Evolutionary conservation across 495 filamentous ascomycete species (phyloP), one percentile per base, ranked within the genome.

Genomic region (Hyaloscypha finlandica): DNA sequence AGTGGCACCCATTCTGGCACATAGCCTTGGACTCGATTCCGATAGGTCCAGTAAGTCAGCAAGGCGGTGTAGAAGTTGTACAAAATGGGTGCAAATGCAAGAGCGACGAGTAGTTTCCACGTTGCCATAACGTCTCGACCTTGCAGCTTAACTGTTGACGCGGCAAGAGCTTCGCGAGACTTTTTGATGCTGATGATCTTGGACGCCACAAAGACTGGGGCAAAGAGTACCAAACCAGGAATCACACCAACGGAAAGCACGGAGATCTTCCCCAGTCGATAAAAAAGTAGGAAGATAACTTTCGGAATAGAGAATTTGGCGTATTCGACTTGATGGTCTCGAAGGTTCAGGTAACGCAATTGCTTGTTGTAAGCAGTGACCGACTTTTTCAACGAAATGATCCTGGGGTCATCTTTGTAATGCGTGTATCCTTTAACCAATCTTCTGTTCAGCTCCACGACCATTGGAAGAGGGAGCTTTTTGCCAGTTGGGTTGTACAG

Each of bases 61-160:
- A 89, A 62, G 33, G 84, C 77, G 6, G 91, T 90, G 77, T 97
- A 97, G 45, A 87, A 82, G 63, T 89, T 88, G 76, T 98, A 97
- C 4, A 97, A 81, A 6, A 92, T 79, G 0, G 95, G 95, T 8
- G 94, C 92, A 71, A 99, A 88, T 16, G 88, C 93, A 73, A 98
- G 82, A 35, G 94, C 87, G 30, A 98, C 94, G 9, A 99, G 88
- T 14, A 99, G 84, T 76, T 99, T 99, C 95, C 95, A 99, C 0
- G 95, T 98, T 0, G 95, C 95, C 82, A 99, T 94, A 30, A 99
- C 95, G 76, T 99, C 95, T 39, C 89, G 86, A 20, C 92, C 95
- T 75, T 96, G 90, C 32, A 99, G 85, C 75, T 99, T 99, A 68
- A 99, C 95, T 2, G 90, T 91, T 11, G 93, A 97, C 25, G 89